These are phyloP conservation scores for Drechmeria coniospora DNA, from an alignment of 2,329 filamentous ascomycete species.

Conservation along the genomic window DNA sequence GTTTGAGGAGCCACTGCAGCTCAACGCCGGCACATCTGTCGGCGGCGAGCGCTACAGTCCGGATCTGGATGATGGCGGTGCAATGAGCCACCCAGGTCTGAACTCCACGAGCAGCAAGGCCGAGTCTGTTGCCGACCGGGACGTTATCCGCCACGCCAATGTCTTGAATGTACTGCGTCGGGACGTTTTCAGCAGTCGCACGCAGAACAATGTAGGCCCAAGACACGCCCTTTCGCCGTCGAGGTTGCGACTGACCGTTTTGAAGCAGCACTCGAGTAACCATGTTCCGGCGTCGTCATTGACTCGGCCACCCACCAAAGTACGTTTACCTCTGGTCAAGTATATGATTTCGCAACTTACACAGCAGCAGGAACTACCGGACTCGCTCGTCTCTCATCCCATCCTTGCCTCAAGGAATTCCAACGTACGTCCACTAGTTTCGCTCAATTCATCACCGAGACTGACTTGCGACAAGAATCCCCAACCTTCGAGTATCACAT, in stretches of 20 bases:
- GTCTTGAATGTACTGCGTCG: conserved; percentile 1
- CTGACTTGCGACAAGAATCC: conserved; percentile 6
- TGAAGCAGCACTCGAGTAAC: conserved; percentile 6
- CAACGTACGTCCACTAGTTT: neutral
- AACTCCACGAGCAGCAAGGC: neutral
- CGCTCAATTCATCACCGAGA: neutral
- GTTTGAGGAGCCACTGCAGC: neutral
- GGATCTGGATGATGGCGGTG: neutral
- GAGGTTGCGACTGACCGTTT: conserved; percentile 7
- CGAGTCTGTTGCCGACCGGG: neutral
- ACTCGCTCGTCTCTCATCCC: neutral
- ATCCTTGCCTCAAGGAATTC: neutral
- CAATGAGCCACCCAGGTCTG: neutral
- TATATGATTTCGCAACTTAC: conserved; percentile 8
- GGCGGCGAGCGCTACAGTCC: conserved; percentile 1
- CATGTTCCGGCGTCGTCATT: conserved; percentile 1
- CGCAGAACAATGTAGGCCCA: conserved; percentile 7
- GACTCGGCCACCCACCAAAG: too few relatives aligned
- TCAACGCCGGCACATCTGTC: neutral
- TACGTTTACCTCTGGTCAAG: conserved; percentile 1
- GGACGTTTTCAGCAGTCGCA: neutral
- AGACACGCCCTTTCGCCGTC: neutral
- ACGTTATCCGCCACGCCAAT: neutral
- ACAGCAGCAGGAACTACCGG: conserved; percentile 5
- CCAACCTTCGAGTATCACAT: conserved; percentile 3